Base-by-base conservation (phyloP, 345 rosid species). In the Pistacia integerrima region DNA sequence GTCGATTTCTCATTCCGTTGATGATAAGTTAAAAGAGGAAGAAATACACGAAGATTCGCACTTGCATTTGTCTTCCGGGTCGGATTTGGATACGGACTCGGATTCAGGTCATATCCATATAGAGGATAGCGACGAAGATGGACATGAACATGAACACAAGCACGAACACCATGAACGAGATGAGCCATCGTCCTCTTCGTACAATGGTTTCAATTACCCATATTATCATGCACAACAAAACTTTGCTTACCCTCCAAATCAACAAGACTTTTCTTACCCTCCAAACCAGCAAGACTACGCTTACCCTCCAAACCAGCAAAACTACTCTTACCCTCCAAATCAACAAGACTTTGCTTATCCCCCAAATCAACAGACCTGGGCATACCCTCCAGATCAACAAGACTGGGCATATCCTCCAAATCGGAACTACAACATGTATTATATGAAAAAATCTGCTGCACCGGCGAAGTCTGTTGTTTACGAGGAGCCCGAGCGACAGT, bases 391-490 rank as follows among this genome's bases (percentile, higher is more conserved):
- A 74, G 72, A 65, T 54, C 57, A 54, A 54, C 57, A 54, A 54
- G 18, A 85, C 65, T 87, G 90, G 90, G 86, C 76, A 3, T 61
- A 57, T 77, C 77, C 79, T 56, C 79, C 54, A 76, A 74, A 62
- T 52, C 75, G 71, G 60, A 84, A 83, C 63, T 73, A 71, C 78
- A 69, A 77, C 64, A 79, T 75, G 86, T 87, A 90, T 77, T 93
- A 85, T 81, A 95, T 93, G 98, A 93, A 87, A 81, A 93, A 78
- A 81, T 85, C 94, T 17, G 79, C 91, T 11, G 78, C 96, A 35
- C 85, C 94, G 33, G 85, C 90, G 51, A 91, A 83, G 48, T 88
- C 96, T 17, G 84, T 89, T 70, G 86, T 93, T 18, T 89, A 89
- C 67, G 90, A 90, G 82, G 86, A 89, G 81, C 96, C 94, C 48